Percentiles rank a stretch among this genome's conserved stretches.
Conservation (phyloP, 306 rosid genomes). For the Glycyrrhiza uralensis region DNA sequence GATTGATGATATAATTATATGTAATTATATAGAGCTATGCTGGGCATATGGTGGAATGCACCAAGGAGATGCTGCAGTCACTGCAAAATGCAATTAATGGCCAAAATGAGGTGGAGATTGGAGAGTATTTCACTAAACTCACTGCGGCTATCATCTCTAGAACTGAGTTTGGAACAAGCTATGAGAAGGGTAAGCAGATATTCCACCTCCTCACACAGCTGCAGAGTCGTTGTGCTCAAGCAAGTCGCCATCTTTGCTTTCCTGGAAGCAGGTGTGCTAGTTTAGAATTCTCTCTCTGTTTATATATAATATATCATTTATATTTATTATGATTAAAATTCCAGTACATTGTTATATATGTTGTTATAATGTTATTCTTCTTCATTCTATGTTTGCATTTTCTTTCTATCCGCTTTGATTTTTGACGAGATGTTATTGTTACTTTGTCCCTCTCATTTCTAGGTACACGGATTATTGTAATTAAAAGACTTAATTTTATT, state of each 20-base stretch:
- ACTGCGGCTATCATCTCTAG: constrained; percentile 82
- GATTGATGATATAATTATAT: not conserved
- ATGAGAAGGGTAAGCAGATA: constrained; percentile 68
- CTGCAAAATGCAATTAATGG: constrained; percentile 39
- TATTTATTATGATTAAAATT: too few relatives aligned
- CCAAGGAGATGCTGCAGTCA: constrained; percentile 58
- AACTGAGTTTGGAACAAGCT: constrained; percentile 68
- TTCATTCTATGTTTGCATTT: too few relatives aligned
- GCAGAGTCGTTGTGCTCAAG: constrained; percentile 63
- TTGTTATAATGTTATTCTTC: too few relatives aligned
- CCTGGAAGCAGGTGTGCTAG: constrained; percentile 62
- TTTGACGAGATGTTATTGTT: too few relatives aligned
- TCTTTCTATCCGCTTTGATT: too few relatives aligned
- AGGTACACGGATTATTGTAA: too few relatives aligned
- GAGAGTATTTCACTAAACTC: constrained; percentile 58
- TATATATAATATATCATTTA: too few relatives aligned
- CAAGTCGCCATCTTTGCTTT: constrained; percentile 57
- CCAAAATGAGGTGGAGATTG: constrained; percentile 63
- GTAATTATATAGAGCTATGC: constrained; percentile 53
- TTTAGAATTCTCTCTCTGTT: too few relatives aligned
- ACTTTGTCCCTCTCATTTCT: too few relatives aligned
- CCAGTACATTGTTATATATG: too few relatives aligned
- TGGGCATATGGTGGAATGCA: constrained; percentile 87
- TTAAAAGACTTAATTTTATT: too few relatives aligned
- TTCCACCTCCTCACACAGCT: constrained; percentile 62